phyloP scores from a whole-genome alignment of 768 basidiomycete genomes.

The Cystobasidium onofrii region DNA sequence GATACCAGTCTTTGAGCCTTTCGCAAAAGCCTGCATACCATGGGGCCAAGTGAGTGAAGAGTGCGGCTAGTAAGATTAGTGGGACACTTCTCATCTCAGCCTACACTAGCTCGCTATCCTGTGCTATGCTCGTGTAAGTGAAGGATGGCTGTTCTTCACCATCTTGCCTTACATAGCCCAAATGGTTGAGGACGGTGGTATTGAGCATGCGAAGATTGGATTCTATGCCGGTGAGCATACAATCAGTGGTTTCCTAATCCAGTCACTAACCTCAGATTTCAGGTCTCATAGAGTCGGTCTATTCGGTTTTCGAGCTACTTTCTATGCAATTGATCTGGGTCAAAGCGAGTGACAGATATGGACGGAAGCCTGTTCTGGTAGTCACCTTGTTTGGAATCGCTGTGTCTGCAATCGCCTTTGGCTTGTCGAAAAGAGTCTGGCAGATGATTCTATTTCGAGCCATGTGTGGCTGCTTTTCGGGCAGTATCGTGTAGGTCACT shows the following conservation, averaged over 20 bases:
- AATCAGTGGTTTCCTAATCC: too few species aligned
- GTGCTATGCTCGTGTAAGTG: neutral
- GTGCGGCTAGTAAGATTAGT: too few species aligned
- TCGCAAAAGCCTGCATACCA: neutral
- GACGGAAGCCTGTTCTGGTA: neutral
- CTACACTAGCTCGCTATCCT: constrained; percentile 2
- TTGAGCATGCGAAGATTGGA: neutral
- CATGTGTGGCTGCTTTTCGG: neutral
- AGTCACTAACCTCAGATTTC: neutral
- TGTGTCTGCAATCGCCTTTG: neutral
- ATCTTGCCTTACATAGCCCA: constrained; percentile 7
- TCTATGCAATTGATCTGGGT: constrained; percentile 5
- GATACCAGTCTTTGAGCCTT: neutral
- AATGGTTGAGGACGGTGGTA: neutral
- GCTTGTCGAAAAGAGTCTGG: neutral
- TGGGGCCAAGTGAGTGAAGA: neutral
- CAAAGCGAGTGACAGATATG: neutral
- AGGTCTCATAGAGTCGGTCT: constrained; percentile 13
- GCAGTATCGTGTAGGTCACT: neutral
- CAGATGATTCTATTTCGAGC: constrained; percentile 11
- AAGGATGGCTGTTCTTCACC: neutral
- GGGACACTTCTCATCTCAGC: too few species aligned
- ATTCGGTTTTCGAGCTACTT: neutral
- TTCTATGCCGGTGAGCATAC: neutral
- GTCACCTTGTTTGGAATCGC: neutral